Percentiles rank a stretch among this genome's conserved stretches.
phyloP scores from a whole-genome alignment of 1,284 basidiomycete species.

The Cryptococcus sp. region DNA sequence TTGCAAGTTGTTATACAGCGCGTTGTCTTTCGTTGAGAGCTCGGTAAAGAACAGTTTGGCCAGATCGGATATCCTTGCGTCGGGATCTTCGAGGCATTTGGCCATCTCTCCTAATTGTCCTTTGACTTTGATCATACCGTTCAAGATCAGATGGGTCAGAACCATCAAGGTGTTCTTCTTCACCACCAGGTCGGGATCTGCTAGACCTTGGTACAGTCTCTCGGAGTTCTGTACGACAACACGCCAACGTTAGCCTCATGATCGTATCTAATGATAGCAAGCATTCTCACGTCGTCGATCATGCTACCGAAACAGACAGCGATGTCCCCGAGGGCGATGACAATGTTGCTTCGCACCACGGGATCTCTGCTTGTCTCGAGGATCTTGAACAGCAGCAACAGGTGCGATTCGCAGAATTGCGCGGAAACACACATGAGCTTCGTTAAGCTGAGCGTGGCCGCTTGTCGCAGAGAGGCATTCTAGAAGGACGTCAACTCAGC shows the following conservation, averaged over 20 bases:
- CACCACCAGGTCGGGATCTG: constrained; percentile 81
- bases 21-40: constrained; percentile 93
- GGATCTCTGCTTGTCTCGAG: constrained; percentile 87
- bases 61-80: constrained; percentile 82
- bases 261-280: background rate
- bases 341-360: constrained; percentile 89
- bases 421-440: constrained; percentile 97
- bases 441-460: constrained; percentile 85
- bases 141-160: constrained; percentile 92
- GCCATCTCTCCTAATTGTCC: constrained; percentile 99
- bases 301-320: constrained; percentile 95
- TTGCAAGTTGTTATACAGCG: constrained; percentile 97
- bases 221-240: constrained; percentile 67
- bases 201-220: constrained; percentile 89
- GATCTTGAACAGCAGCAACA: constrained; percentile 87
- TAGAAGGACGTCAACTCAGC: constrained; percentile 45
- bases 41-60: constrained; percentile 98
- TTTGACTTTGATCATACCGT: constrained; percentile 99
- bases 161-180: constrained; percentile 99
- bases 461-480: constrained; percentile 82
- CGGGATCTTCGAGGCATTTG: constrained; percentile 95
- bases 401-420: constrained; percentile 87
- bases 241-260: background rate
- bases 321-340: constrained; percentile 95
- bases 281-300: constrained; percentile 71